Percentiles rank a stretch among this genome's conserved stretches.
Conservation (phyloP, 2,329 filamentous ascomycete species). For the Sarocladiaceae sp. region DNA sequence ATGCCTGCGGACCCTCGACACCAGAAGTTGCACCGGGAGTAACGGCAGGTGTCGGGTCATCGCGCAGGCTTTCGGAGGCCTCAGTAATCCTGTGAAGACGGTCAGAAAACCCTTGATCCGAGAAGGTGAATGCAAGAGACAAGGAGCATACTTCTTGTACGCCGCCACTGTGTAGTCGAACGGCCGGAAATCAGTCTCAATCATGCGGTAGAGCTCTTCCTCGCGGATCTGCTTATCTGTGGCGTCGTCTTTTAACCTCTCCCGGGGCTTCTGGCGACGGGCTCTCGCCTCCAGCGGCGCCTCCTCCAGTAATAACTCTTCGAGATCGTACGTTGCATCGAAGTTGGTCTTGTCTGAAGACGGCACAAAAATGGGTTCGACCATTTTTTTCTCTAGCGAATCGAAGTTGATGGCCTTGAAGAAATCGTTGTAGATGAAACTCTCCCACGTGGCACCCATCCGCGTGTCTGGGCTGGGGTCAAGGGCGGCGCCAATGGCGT, state of each 20-base stretch:
- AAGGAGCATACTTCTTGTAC: conserved; percentile 60
- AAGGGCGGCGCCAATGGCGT: conserved; percentile 78
- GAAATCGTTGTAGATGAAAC: conserved; percentile 83
- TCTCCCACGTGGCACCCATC: conserved; percentile 81
- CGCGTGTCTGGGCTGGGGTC: conserved; percentile 73
- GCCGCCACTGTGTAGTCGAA: conserved; percentile 89
- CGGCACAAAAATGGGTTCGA: conserved; percentile 86
- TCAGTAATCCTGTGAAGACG: conserved; percentile 29
- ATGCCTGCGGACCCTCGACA: conserved; percentile 32
- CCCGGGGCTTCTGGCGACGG: conserved; percentile 86
- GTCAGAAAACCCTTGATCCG: neutral
- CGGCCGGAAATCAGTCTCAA: conserved; percentile 86
- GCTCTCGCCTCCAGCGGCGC: conserved; percentile 90
- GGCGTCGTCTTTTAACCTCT: conserved; percentile 86
- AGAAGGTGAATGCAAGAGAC: conserved; percentile 16
- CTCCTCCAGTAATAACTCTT: conserved; percentile 89
- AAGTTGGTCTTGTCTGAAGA: conserved; percentile 99
- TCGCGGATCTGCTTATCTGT: conserved; percentile 92
- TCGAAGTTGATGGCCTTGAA: conserved; percentile 82
- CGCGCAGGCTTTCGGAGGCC: conserved; percentile 14
- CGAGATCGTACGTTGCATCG: conserved; percentile 94
- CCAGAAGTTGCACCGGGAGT: conserved; percentile 14
- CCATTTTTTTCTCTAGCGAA: conserved; percentile 75
- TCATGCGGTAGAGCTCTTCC: conserved; percentile 89
- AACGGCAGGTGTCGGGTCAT: conserved; percentile 11